A percentile compares a stretch with the other conserved stretches of the same genome.
These are phyloP conservation scores for Coccomyxa sp. DNA, from an alignment of 139 green algal genomes.

Conservation along the genomic window DNA sequence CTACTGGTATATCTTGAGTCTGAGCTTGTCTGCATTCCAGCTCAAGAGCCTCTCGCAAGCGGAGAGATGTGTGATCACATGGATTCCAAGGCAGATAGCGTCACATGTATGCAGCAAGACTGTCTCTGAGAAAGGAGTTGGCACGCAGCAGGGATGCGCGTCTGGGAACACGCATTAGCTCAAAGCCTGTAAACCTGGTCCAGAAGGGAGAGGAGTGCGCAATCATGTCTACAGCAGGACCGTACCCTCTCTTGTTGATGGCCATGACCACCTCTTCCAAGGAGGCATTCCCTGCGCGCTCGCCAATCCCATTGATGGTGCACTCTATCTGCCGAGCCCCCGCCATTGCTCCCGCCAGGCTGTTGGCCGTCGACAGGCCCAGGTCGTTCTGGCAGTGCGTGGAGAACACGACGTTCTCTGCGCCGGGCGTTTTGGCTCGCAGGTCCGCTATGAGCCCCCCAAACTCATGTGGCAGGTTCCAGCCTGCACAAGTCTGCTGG, in stretches of 20 bases:
- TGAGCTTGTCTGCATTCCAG: too few species aligned
- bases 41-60: too few species aligned
- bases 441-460: slow-evolving; percentile 83
- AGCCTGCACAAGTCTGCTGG: slow-evolving; percentile 49
- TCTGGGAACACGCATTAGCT: too few species aligned
- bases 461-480: slow-evolving; percentile 96
- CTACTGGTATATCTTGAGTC: background rate
- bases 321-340: slow-evolving; percentile 82
- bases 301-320: slow-evolving; percentile 99
- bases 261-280: slow-evolving; percentile 97
- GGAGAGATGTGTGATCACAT: too few species aligned
- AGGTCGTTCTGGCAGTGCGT: slow-evolving; percentile 99
- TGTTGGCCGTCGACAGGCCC: slow-evolving; percentile 95
- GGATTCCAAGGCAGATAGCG: too few species aligned
- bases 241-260: slow-evolving; percentile 74
- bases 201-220: background rate
- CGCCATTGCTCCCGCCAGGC: slow-evolving; percentile 68
- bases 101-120: too few species aligned
- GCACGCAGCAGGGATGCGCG: too few species aligned
- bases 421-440: slow-evolving; percentile 82
- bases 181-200: background rate
- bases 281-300: slow-evolving; percentile 94
- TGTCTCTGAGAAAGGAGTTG: too few species aligned
- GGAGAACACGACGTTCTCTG: slow-evolving; percentile 85
- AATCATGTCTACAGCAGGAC: background rate